These are phyloP conservation scores for Pyrenophora tritici-repentis DNA, from an alignment of 2,329 filamentous ascomycete species.

Conservation along the genomic window DNA sequence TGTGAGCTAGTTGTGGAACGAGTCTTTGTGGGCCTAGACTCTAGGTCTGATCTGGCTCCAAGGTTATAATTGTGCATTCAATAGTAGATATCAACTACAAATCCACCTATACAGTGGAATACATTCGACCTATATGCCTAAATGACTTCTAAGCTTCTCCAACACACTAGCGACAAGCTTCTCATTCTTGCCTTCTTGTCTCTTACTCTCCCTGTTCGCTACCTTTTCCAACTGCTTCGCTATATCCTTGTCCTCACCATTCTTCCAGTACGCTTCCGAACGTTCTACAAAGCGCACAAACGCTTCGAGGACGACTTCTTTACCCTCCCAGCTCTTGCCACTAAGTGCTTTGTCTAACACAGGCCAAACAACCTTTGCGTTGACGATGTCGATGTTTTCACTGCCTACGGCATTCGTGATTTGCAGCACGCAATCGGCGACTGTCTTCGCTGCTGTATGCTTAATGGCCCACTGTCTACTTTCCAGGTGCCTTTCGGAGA, in stretches of 20 bases:
- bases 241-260: slow-evolving; percentile 59
- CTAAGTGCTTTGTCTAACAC: slow-evolving; percentile 78
- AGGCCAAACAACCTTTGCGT: slow-evolving; percentile 75
- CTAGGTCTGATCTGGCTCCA: too few species aligned
- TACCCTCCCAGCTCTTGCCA: slow-evolving; percentile 91
- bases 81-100: too few species aligned
- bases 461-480: slow-evolving; percentile 89
- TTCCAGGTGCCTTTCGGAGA: slow-evolving; percentile 71
- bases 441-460: slow-evolving; percentile 81
- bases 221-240: slow-evolving; percentile 71
- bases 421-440: slow-evolving; percentile 73
- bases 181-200: slow-evolving; percentile 80
- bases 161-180: slow-evolving; percentile 27
- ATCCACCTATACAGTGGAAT: too few species aligned
- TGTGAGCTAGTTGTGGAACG: not conserved
- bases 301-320: slow-evolving; percentile 80
- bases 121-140: slow-evolving; percentile 5
- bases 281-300: slow-evolving; percentile 78
- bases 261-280: slow-evolving; percentile 62
- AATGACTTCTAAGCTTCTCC: slow-evolving; percentile 20
- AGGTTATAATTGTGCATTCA: too few species aligned
- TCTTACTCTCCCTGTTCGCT: slow-evolving; percentile 80
- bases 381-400: slow-evolving; percentile 63
- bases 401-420: slow-evolving; percentile 62
- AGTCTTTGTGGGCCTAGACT: too few species aligned